Percentiles rank a stretch among this genome's conserved stretches.
Conservation (phyloP, 164 flowering plant species). For the Dillenia turbinata region DNA sequence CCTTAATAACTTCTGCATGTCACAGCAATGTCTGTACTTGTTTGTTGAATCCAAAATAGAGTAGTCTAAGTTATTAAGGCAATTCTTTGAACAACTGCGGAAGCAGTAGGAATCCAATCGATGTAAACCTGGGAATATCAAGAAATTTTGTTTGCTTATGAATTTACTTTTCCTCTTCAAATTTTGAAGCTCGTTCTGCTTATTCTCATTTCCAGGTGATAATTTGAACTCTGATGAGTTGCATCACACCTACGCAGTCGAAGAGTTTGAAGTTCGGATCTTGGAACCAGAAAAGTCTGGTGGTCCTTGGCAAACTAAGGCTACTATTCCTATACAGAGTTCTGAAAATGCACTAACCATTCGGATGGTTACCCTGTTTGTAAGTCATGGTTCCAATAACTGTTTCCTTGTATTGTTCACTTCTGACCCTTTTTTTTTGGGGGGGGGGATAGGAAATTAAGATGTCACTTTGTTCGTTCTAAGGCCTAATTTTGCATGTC, state of each 20-base stretch:
- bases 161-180: too few relatives aligned
- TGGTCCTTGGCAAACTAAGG: conserved; percentile 89
- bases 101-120: too few relatives aligned
- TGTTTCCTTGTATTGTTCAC: not conserved
- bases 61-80: too few relatives aligned
- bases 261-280: conserved; percentile 88
- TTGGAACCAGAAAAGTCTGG: conserved; percentile 94
- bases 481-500: not conserved
- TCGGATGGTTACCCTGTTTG: conserved; percentile 79
- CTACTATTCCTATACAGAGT: conserved; percentile 89
- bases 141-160: too few relatives aligned
- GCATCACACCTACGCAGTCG: conserved; percentile 61
- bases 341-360: conserved; percentile 95
- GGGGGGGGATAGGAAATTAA: not conserved
- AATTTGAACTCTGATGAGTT: conserved; percentile 60
- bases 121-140: too few relatives aligned
- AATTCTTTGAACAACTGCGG: too few relatives aligned
- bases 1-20: too few relatives aligned
- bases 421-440: not conserved
- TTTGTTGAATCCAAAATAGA: too few relatives aligned
- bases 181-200: conserved; percentile 5
- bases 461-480: not conserved
- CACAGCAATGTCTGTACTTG: too few relatives aligned
- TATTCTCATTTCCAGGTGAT: conserved; percentile 46
- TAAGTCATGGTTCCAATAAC: conserved; percentile 33